A percentile compares a stretch with the other conserved stretches of the same genome.
phyloP scores from a whole-genome alignment of 106 monocot species.

The Triglochin maritima region DNA sequence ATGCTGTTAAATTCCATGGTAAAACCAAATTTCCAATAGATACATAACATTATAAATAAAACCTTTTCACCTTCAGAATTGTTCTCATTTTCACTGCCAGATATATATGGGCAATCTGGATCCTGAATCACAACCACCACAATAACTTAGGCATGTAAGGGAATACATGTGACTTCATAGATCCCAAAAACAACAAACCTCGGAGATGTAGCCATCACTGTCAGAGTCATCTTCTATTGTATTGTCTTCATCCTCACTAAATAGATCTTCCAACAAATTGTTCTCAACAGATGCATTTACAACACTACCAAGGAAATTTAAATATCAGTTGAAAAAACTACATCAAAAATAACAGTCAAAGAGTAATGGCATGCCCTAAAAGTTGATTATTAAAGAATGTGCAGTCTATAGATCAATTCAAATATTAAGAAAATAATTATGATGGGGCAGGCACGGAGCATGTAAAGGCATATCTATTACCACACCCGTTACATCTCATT shows the following conservation, averaged over 20 bases:
- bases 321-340: neutral
- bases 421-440: too few relatives aligned
- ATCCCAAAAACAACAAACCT: conserved; percentile 4
- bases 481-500: too few relatives aligned
- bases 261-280: conserved; percentile 8
- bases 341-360: too few relatives aligned
- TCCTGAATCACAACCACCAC: conserved; percentile 5
- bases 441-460: too few relatives aligned
- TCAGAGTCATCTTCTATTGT: conserved; percentile 12
- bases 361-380: too few relatives aligned
- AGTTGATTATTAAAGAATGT: too few relatives aligned
- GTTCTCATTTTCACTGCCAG: conserved; percentile 10
- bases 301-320: neutral
- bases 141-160: neutral
- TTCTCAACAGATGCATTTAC: conserved; percentile 2
- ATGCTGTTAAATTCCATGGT: too few relatives aligned
- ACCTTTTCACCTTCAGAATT: conserved; percentile 2
- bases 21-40: neutral
- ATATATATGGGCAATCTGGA: conserved; percentile 22
- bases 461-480: too few relatives aligned
- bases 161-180: neutral
- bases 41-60: neutral
- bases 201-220: conserved; percentile 16
- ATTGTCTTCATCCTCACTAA: conserved; percentile 12
- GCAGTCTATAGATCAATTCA: too few relatives aligned